A percentile compares a stretch with the other conserved stretches of the same genome.
These are phyloP conservation scores for Fremontodendron californicum DNA, from an alignment of 345 rosid species.

Conservation along the genomic window DNA sequence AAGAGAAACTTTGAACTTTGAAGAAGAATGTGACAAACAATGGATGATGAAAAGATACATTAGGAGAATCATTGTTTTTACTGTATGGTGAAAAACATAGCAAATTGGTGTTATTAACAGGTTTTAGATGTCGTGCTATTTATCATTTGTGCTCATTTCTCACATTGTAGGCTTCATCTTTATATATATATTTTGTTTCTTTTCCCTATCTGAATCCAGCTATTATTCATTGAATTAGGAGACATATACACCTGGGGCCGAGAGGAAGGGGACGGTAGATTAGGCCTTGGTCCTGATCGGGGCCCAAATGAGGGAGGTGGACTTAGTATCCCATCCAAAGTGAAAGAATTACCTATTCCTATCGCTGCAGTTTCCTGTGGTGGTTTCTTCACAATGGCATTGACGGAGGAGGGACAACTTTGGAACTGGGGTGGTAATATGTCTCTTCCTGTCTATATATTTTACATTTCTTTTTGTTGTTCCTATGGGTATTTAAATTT, in stretches of 20 bases:
- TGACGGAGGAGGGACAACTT: slow-evolving; percentile 71
- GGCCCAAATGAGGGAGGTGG: slow-evolving; percentile 97
- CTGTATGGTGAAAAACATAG: not conserved
- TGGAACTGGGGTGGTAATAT: slow-evolving; percentile 93
- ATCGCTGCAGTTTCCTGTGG: slow-evolving; percentile 80
- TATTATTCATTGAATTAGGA: slow-evolving; percentile 41
- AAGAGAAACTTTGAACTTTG: not conserved
- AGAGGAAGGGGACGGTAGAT: slow-evolving; percentile 94
- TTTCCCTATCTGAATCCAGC: not conserved
- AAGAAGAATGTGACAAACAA: not conserved
- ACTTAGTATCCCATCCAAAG: slow-evolving; percentile 77
- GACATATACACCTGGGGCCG: slow-evolving; percentile 89
- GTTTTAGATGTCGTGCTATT: not conserved
- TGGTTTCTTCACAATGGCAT: slow-evolving; percentile 79
- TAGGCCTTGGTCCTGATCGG: slow-evolving; percentile 86
- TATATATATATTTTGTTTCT: not conserved
- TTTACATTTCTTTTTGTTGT: slow-evolving; percentile 8
- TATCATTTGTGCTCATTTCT: not conserved
- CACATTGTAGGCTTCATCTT: not conserved
- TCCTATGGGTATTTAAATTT: not conserved
- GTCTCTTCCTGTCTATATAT: not conserved
- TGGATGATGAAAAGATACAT: not conserved
- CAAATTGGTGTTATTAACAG: not conserved
- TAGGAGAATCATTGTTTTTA: not conserved
- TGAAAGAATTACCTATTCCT: slow-evolving; percentile 62